Evolutionary conservation across 2,329 filamentous ascomycete species (phyloP), one percentile per base, ranked within the genome.

Genomic region (Penicillium expansum): DNA sequence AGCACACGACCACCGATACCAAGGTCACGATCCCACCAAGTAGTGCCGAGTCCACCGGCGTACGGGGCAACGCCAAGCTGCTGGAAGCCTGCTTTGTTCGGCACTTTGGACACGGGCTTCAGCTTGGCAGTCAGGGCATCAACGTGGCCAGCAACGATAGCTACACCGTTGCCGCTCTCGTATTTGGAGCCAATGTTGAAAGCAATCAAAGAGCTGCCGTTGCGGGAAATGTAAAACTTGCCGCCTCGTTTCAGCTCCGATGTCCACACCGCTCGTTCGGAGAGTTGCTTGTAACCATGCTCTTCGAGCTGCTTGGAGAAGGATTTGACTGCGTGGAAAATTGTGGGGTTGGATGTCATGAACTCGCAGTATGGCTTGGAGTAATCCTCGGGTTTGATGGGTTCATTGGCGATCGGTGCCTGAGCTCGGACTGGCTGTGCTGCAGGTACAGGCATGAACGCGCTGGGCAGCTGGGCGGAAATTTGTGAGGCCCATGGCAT

Each of bases 21-120:
- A 50, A 99, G 82, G 74, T 99, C 94, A 37, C 94, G 86, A 74
- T 97, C 94, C 93, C 92, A 97, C 94, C 94, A 97, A 1, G 94
- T 97, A 61, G 82, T 81, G 71, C 92, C 94, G 60, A 97, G 77
- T 1, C 81, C 92, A 49, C 94, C 93, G 10, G 92, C 93, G 71
- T 97, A 99, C 0, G 90, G 94, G 2, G 94, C 92, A 52, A 97
- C 91, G 24, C 91, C 93, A 7, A 97, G 83, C 78, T 97, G 91
- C 29, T 91, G 74, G 70, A 91, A 99, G 52, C 94, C 93, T 32
- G 90, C 88, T 71, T 89, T 91, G 66, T 82, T 90, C n/a, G 88
- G 86, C 68, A 96, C 86, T 69, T 85, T 90, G 69, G 91, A 91
- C 29, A 97, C 84, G 10, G 94, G 93, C 85, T 97, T 97, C 66